Evolutionary conservation across 2,329 filamentous ascomycete species (phyloP), one percentile per base, ranked within the genome.

Genomic region (Clonostachys rosea): DNA sequence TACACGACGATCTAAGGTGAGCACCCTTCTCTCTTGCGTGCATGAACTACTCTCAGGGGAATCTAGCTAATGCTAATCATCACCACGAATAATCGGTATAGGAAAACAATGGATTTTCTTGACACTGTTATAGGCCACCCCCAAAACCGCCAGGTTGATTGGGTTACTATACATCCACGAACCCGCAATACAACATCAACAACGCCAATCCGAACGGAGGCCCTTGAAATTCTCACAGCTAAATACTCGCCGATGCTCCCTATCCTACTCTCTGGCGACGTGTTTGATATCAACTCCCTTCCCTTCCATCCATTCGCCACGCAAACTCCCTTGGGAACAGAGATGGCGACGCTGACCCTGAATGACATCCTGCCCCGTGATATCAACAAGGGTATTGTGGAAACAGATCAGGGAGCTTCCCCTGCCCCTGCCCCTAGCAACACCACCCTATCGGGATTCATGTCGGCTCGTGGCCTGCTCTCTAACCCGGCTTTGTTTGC

Each of bases 131-230:
- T 87, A 42, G 75, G 74, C 2, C 74, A 80, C 49, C 61, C 69
- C 5, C 65, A 71, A 34, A 60, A 71, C 50, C 68, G 76, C 10
- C 71, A 78, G 33, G 75, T 85, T 45, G 83, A 87, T 68, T 88
- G 82, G 69, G 69, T 88, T 47, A 87, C 84, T 36, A 82, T 88
- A 47, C 85, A 88, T 61, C 84, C 83, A 4, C 74, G 85, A n/a
- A 80, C 77, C 42, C 71, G 79, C 36, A 68, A 67, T 50, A 87
- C 83, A 13, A 76, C 81, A 2, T 84, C 80, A 34, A 81, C 73
- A 30, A 70, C 71, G 1, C 81, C 83, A 8, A 84, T 87, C 48
- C 73, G 79, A 57, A 68, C 81, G 36, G 80, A 81, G 39, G 79
- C 83, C 0, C 77, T 88, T 10, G 71, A 74, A 44, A 63, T 77